Evolutionary conservation across 306 rosid species (phyloP).

Genomic region (Quercus engelmannii): DNA sequence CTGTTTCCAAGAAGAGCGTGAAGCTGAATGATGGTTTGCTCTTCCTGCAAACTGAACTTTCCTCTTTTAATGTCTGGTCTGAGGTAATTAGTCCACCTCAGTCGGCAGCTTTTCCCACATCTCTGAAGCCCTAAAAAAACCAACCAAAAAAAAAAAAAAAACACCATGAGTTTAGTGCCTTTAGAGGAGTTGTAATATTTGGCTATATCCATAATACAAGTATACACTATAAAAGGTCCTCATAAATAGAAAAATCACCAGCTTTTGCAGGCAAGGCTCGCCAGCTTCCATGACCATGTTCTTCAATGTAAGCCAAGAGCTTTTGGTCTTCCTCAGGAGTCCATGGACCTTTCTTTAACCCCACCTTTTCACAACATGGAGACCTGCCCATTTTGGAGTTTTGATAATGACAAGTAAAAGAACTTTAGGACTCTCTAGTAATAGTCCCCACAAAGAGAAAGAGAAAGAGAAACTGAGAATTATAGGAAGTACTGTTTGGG

Average conservation of each 20-base stretch:
- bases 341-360: conserved; percentile 40
- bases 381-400: conserved; percentile 21
- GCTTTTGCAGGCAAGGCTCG: conserved; percentile 24
- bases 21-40: conserved; percentile 51
- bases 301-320: background rate
- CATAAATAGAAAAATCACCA: background rate
- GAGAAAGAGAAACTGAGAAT: background rate
- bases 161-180: background rate
- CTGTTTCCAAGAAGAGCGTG: conserved; percentile 58
- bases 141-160: background rate
- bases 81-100: conserved; percentile 55
- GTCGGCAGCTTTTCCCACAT: conserved; percentile 57
- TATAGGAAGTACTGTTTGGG: background rate
- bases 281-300: conserved; percentile 15
- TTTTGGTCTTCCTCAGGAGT: conserved; percentile 24
- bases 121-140: conserved; percentile 36
- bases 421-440: background rate
- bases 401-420: background rate
- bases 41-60: conserved; percentile 51
- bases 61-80: conserved; percentile 53
- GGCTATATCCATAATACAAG: background rate
- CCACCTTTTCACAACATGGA: conserved; percentile 26
- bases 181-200: background rate
- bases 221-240: background rate
- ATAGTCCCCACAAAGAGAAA: background rate